Base-by-base conservation (phyloP, 805 yeast species). In the Ogataea dorogensis region DNA sequence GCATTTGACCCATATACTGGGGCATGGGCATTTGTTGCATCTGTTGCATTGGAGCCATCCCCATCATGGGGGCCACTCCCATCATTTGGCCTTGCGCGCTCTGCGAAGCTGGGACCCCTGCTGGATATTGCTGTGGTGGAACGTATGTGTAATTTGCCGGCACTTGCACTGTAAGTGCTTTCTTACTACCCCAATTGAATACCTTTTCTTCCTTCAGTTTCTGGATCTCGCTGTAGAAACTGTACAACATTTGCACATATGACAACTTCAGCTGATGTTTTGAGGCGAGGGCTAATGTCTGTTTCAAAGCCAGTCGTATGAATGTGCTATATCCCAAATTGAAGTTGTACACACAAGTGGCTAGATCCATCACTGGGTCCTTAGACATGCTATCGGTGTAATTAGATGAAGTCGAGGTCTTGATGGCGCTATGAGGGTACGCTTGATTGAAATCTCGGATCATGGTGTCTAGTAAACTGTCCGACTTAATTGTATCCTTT, bases 361-460 rank as follows among this genome's bases (percentile, higher is more conserved):
- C 49, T 4, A 19, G 24, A 18, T 45, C 52, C 12, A 36, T 24
- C 4, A 28, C 11, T 4, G 34, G 32, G 12, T 41, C 48, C 4
- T 38, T 25, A n/a, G 40, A 26, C 13, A 28, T 10, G 24, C 17
- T 20, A 19, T 33, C 36, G 10, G 30, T 27, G 20, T 33, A 25
- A 23, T 28, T 25, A 9, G 31, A 31, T 3, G 38, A 33, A 18
- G 14, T 38, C 8, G 38, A 31, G 6, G 44, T 35, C 24, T 38
- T 47, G 17, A 46, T 34, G 9, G 38, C 39, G 21, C 44, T 46
- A 4, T 17, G 15, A 2, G 55, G 50, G 17, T 35, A 46, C 10
- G 37, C 45, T 32, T 50, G 51, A 29, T 54, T 55, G 37, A 42
- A 51, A 8, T 55, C 52, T 15, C 48, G 38, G 4, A 52, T 24